Evolutionary conservation across 2,329 filamentous ascomycete species (phyloP).

Genomic region (Talaromyces sp.): DNA sequence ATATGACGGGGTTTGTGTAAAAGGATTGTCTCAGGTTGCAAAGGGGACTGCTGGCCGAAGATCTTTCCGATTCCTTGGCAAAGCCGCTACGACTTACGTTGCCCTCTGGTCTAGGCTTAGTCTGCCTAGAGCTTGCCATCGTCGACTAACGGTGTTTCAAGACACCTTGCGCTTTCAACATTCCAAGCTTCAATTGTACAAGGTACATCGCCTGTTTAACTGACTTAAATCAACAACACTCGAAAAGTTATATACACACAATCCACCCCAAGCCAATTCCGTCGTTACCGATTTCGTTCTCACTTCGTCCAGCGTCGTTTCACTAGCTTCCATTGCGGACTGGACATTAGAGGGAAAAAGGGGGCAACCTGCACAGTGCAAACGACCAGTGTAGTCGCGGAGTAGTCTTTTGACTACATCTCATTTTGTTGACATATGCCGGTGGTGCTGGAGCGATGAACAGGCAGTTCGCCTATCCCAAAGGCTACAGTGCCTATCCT

Average conservation of each 20-base stretch:
- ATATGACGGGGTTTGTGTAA: neutral
- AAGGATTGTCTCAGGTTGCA: neutral
- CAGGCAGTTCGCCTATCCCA: constrained; percentile 78
- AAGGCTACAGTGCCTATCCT: constrained; percentile 69
- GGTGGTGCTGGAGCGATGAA: constrained; percentile 64
- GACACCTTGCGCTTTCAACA: neutral
- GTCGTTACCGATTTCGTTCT: neutral
- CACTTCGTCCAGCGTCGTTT: neutral
- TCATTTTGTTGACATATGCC: constrained; percentile 28
- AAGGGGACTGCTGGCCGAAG: neutral
- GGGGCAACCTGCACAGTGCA: neutral
- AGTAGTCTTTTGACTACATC: neutral
- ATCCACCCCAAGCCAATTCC: neutral
- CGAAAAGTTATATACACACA: neutral
- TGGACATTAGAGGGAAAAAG: neutral
- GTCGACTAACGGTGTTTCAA: neutral
- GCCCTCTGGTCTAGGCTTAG: constrained; percentile 1
- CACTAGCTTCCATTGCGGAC: neutral
- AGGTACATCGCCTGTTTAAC: neutral
- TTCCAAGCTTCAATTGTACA: neutral
- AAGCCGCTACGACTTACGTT: neutral
- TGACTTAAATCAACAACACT: too few relatives aligned
- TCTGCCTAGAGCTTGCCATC: neutral
- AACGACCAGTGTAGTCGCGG: neutral
- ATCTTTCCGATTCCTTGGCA: neutral